A percentile compares a stretch with the other conserved stretches of the same genome.
Conservation (phyloP, 2,329 filamentous ascomycete species). For the Huntiella abstrusa region DNA sequence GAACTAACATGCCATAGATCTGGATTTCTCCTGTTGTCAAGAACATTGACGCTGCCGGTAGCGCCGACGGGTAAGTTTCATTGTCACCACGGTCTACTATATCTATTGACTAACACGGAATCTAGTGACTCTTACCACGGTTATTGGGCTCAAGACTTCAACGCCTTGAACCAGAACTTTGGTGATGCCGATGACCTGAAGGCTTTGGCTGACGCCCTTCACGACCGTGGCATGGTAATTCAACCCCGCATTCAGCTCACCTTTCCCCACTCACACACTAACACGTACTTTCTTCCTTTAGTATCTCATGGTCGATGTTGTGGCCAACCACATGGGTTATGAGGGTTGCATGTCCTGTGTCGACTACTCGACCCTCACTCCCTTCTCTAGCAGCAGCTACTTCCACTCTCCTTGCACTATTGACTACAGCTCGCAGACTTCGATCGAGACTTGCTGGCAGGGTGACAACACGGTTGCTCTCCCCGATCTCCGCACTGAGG, state of each 20-base stretch:
- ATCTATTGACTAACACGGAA: slow-evolving; percentile 1
- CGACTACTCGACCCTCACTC: slow-evolving; percentile 33
- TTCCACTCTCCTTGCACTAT: slow-evolving; percentile 36
- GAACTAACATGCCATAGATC: slow-evolving; percentile 13
- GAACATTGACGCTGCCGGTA: slow-evolving; percentile 20
- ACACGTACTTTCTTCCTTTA: slow-evolving; percentile 9
- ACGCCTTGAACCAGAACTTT: slow-evolving; percentile 28
- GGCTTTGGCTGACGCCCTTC: slow-evolving; percentile 27
- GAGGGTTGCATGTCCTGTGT: slow-evolving; percentile 24
- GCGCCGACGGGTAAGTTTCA: slow-evolving; percentile 12
- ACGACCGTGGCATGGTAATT: slow-evolving; percentile 30
- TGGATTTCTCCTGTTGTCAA: slow-evolving; percentile 27
- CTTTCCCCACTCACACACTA: neutral
- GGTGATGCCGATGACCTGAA: slow-evolving; percentile 30
- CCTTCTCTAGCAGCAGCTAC: slow-evolving; percentile 34
- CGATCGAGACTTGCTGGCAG: slow-evolving; percentile 27
- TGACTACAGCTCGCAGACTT: slow-evolving; percentile 28
- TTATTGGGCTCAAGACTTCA: slow-evolving; percentile 23
- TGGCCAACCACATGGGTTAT: slow-evolving; percentile 34
- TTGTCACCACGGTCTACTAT: neutral
- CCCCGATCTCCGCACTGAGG: slow-evolving; percentile 66
- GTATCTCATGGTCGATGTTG: slow-evolving; percentile 37
- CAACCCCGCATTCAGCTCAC: neutral
- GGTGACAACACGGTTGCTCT: slow-evolving; percentile 24
- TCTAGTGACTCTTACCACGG: slow-evolving; percentile 21